Percentiles rank a stretch among this genome's conserved stretches.
These are phyloP conservation scores for Ilyonectria mors-panacis DNA, from an alignment of 2,329 filamentous ascomycete genomes.

Conservation along the genomic window DNA sequence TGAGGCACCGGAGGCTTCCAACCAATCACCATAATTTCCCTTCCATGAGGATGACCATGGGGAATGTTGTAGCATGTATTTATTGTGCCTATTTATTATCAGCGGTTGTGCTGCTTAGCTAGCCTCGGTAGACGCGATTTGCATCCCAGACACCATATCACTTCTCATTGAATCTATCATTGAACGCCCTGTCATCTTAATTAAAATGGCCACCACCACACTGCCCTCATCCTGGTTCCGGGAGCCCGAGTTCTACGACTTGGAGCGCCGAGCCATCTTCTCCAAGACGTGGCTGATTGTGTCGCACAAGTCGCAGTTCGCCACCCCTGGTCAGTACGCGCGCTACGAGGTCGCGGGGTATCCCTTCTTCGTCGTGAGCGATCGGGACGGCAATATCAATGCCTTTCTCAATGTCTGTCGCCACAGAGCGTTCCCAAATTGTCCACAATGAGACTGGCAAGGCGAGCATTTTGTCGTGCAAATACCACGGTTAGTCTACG, in stretches of 20 bases:
- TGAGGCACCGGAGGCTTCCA: not conserved
- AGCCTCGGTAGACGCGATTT: not conserved
- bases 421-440: conserved; percentile 15
- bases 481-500: conserved; percentile 13
- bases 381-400: conserved; percentile 19
- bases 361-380: conserved; percentile 18
- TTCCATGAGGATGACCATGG: not conserved
- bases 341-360: conserved; percentile 20
- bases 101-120: not conserved
- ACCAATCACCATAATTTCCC: not conserved
- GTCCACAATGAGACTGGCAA: conserved; percentile 16
- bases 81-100: not conserved
- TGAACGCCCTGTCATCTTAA: not conserved
- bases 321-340: conserved; percentile 16
- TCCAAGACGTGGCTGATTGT: conserved; percentile 21
- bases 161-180: not conserved
- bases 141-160: not conserved
- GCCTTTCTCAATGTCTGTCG: conserved; percentile 21
- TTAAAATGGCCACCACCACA: conserved; percentile 9
- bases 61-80: not conserved
- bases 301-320: conserved; percentile 23
- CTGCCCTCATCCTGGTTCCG: conserved; percentile 21
- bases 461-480: conserved; percentile 13
- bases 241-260: conserved; percentile 20
- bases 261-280: conserved; percentile 21